Percentiles rank a stretch among this genome's conserved stretches.
Conservation (phyloP, 148 eudicot genomes). For the Heliamphora exappendiculata region DNA sequence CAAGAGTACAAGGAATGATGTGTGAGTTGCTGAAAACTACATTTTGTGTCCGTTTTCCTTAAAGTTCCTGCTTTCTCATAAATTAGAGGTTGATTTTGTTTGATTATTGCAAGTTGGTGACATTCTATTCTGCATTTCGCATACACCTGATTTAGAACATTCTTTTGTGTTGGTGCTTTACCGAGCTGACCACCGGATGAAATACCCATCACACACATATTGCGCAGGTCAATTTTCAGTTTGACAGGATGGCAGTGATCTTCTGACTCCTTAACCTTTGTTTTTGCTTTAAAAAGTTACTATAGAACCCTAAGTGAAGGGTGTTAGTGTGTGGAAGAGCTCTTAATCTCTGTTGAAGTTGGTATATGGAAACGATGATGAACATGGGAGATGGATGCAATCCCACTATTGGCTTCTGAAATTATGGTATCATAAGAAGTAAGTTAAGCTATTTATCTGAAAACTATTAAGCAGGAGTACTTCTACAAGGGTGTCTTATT, state of each 20-base stretch:
- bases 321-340: not conserved
- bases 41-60: not conserved
- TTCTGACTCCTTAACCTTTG: not conserved
- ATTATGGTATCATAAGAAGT: not conserved
- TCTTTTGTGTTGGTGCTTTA: not conserved
- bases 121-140: too few relatives aligned
- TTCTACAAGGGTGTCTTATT: too few relatives aligned
- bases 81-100: not conserved
- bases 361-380: not conserved
- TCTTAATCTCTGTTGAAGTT: not conserved
- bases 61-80: not conserved
- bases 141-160: not conserved
- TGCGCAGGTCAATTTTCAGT: not conserved
- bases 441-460: not conserved
- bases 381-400: not conserved
- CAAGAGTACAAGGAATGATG: constrained; percentile 46
- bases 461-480: too few relatives aligned
- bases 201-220: not conserved
- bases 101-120: not conserved
- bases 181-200: not conserved
- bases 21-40: not conserved
- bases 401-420: not conserved
- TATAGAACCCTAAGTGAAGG: not conserved
- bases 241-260: not conserved
- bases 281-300: not conserved